Evolutionary conservation across 106 monocot genomes (phyloP).

Genomic region (Allium cepa): DNA sequence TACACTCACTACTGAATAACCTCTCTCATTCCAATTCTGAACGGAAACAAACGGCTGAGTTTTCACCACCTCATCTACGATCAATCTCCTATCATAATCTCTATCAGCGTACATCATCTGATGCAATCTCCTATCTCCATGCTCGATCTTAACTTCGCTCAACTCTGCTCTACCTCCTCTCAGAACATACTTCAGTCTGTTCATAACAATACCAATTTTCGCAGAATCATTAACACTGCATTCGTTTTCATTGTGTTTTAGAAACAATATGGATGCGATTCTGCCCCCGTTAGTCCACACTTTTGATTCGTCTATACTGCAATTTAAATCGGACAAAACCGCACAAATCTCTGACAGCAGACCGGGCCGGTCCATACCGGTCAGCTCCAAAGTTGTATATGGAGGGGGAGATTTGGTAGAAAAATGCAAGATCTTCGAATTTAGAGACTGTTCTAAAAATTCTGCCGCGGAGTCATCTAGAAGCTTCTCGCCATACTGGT

Average conservation of each 20-base stretch:
- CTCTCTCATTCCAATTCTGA: slow-evolving; percentile 31
- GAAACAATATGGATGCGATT: slow-evolving; percentile 34
- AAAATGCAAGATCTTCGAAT: background rate
- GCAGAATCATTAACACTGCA: slow-evolving; percentile 15
- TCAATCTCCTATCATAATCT: slow-evolving; percentile 8
- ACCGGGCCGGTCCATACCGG: slow-evolving; percentile 49
- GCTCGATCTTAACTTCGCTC: background rate
- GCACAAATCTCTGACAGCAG: slow-evolving; percentile 60
- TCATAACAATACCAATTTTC: slow-evolving; percentile 9
- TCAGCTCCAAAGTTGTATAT: slow-evolving; percentile 39
- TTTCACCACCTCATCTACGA: background rate
- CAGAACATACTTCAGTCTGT: slow-evolving; percentile 15
- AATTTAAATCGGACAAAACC: slow-evolving; percentile 46
- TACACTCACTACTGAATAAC: slow-evolving; percentile 36
- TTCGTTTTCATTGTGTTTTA: slow-evolving; percentile 19
- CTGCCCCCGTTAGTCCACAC: slow-evolving; percentile 58
- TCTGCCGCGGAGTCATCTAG: slow-evolving; percentile 33
- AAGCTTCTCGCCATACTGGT: slow-evolving; percentile 42
- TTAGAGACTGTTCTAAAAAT: slow-evolving; percentile 28
- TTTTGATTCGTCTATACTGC: slow-evolving; percentile 36
- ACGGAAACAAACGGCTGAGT: slow-evolving; percentile 18
- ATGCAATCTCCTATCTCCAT: slow-evolving; percentile 48
- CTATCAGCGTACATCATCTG: slow-evolving; percentile 43
- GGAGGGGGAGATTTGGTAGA: background rate
- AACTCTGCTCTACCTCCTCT: slow-evolving; percentile 9